A percentile compares a stretch with the other conserved stretches of the same genome.
Evolutionary conservation across 176 grass and related monocot species (phyloP).

Genomic region (Zoysia japonica): DNA sequence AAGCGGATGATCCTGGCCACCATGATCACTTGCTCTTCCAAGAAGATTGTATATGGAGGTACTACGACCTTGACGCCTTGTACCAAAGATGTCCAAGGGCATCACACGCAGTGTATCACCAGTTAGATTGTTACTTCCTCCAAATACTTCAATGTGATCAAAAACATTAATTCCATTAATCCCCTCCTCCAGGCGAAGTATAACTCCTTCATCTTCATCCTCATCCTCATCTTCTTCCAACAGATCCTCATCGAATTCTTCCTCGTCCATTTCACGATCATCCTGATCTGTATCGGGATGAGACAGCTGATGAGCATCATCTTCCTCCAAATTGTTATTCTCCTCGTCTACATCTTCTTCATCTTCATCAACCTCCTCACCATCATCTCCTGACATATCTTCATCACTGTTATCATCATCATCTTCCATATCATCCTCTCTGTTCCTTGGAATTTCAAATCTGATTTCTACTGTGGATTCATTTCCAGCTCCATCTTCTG

Average conservation of each 20-base stretch:
- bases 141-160: constrained; percentile 95
- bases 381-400: constrained; percentile 77
- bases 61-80: constrained; percentile 87
- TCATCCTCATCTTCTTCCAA: constrained; percentile 95
- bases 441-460: constrained; percentile 78
- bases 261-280: constrained; percentile 97
- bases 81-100: constrained; percentile 98
- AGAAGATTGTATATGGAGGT: constrained; percentile 98
- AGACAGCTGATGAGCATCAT: constrained; percentile 79
- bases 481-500: constrained; percentile 73
- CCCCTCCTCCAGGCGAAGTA: constrained; percentile 88
- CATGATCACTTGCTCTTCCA: constrained; percentile 72
- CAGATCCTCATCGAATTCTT: constrained; percentile 95
- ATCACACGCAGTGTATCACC: constrained; percentile 86
- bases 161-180: constrained; percentile 99
- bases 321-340: constrained; percentile 85
- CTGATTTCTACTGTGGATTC: constrained; percentile 93
- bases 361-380: constrained; percentile 79
- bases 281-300: constrained; percentile 95
- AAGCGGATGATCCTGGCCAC: constrained; percentile 80
- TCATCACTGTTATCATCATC: constrained; percentile 80
- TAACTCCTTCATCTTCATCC: constrained; percentile 94
- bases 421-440: constrained; percentile 85
- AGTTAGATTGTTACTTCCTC: constrained; percentile 64
- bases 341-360: constrained; percentile 78